Evolutionary conservation across 148 eudicot species (phyloP), one percentile per base, ranked within the genome.

Genomic region (Selenicereus undatus): DNA sequence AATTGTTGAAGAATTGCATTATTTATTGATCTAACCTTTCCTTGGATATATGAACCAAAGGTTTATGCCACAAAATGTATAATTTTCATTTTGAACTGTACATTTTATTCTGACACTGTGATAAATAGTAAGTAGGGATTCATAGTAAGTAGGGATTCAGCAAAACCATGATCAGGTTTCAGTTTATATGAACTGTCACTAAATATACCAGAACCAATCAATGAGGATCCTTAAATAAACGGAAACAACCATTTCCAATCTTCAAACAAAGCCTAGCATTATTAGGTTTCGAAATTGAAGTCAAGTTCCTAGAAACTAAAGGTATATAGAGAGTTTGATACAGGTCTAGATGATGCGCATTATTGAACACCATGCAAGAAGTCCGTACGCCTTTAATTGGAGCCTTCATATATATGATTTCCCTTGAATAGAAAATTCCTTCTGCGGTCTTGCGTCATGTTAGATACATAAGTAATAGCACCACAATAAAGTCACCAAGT

Each of bases 21-120:
- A 9, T 73, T 84, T 64, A 84, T 81, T 14, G 81, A 77, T 75
- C 79, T 62, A 78, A 32, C 29, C 82, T 82, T 81, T 86, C 84
- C 42, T 45, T 81, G 11, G 60, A 65, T 54, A 26, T 74, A 45
- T 79, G 81, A 27, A 42, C 62, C 26, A 79, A 51, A 22, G n/a
- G 29, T 70, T 69, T 70, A 70, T 79, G 75, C 64, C 71, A 83
- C 77, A 78, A 62, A 16, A 74, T 65, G 82, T 45, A 52, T 75
- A 86, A 60, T 22, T 39, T 32, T 83, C 84, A 86, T 86, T 69
- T 21, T 22, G 5, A 32, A 35, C 0, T 71, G 82, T 74, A 80
- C 64, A 21, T 69, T 80, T 81, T 7, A 21, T 60, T 6, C 78
- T 77, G 29, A 69, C 73, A 27, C 14, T 30, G 30, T 70, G 50